Evolutionary conservation across 1,284 basidiomycete genomes (phyloP), one percentile per base, ranked within the genome.

Genomic region (Rhodotorula sp.): DNA sequence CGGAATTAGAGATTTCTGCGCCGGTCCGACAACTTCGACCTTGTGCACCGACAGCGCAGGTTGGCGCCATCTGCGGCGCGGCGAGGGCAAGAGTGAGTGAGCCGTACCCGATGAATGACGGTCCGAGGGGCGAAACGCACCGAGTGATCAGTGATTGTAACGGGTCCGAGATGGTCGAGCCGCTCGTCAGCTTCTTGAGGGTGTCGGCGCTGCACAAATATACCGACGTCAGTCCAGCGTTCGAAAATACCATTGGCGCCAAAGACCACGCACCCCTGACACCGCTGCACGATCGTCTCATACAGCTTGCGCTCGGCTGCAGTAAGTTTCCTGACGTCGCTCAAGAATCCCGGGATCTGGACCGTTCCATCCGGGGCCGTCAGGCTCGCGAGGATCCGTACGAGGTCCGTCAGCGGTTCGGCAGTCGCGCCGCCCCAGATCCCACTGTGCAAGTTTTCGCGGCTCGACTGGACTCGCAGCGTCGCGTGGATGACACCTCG

Each of bases 1-100:
- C 0, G 94, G 92, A 62, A 97, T 97, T 68, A 97, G 88, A 2
- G 93, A 95, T 18, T 91, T 85, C 89, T 92, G 76, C 20, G 72
- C 72, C 1, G 68, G 66, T 3, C 76, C 77, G 23, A 71, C 71
- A n/a, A 76, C 69, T 23, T 77, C 73, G 43, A 79, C 72, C n/a
- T 76, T 75, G 69, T 80, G 79, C 8, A 80, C 76, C 26, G 77
- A 78, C 63, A 76, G 70, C 2, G 75, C 70, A 18, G 90, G 89
- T 3, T 78, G 73, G 12, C 77, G 72, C 77, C 73, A 72, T 20
- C 74, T 65, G 77, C 81, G 82, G 7, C 6, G 77, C 81, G 82
- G 7, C 6, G 3, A 23, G 7, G 4, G 34, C 59, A 26, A 26
- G 21, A 77, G 79, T 43, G 39, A 43, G 39, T 43, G 8, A 10